Conservation (phyloP, 208 protist genomes). For the Herpetomonas tarakana region DNA sequence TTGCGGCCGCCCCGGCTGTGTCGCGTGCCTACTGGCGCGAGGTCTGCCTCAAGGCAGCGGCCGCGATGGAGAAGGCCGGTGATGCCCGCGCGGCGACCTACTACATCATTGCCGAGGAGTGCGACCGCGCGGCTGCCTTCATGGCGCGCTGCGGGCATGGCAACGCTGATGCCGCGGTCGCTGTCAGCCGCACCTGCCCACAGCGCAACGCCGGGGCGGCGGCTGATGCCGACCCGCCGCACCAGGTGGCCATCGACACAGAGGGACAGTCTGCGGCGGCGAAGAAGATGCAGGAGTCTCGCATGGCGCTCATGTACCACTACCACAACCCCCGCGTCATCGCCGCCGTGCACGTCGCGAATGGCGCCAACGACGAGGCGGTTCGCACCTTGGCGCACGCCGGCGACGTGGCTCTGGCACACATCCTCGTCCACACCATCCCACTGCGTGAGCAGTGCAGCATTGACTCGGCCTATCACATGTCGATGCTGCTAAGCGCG, state of each 20-base stretch:
- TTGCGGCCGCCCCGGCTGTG: slow-evolving; percentile 83
- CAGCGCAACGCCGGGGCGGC: slow-evolving; percentile 33
- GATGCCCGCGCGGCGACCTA: slow-evolving; percentile 58
- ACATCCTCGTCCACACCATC: slow-evolving; percentile 79
- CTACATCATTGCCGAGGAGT: slow-evolving; percentile 80
- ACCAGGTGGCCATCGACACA: slow-evolving; percentile 55
- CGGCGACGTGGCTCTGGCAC: slow-evolving; percentile 61
- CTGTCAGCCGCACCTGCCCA: slow-evolving; percentile 64
- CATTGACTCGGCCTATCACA: slow-evolving; percentile 76
- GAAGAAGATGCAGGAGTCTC: slow-evolving; percentile 39
- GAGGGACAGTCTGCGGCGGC: slow-evolving; percentile 34
- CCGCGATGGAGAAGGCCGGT: slow-evolving; percentile 64
- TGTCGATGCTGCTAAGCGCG: slow-evolving; percentile 70
- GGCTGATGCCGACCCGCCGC: slow-evolving; percentile 39
- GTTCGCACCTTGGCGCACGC: slow-evolving; percentile 51
- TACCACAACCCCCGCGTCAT: slow-evolving; percentile 57
- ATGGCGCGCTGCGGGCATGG: slow-evolving; percentile 32
- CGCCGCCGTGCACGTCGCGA: slow-evolving; percentile 57
- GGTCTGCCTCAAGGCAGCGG: slow-evolving; percentile 58
- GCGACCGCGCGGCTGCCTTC: slow-evolving; percentile 52
- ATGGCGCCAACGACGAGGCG: slow-evolving; percentile 64
- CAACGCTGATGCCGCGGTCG: slow-evolving; percentile 51
- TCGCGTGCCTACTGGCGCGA: slow-evolving; percentile 86
- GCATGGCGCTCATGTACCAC: slow-evolving; percentile 28
- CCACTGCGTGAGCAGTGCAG: slow-evolving; percentile 73